phyloP scores from a whole-genome alignment of 1,139 yeast species.

The Entelexis sorbosivorans region DNA sequence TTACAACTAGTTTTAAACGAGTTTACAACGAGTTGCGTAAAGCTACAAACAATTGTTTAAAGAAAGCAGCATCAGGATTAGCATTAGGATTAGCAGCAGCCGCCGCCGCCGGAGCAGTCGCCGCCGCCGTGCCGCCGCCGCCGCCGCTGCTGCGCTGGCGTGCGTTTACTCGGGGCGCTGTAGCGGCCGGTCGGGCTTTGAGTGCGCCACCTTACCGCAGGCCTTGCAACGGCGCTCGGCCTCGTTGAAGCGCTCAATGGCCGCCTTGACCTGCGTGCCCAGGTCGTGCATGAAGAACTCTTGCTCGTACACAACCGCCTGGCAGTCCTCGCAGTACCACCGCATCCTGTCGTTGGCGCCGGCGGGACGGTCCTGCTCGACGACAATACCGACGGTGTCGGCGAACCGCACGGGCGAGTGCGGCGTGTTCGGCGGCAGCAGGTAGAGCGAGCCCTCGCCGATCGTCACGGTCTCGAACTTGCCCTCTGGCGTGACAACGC shows the following conservation, averaged over 20 bases:
- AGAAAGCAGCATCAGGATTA: no score
- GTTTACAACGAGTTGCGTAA: neutral
- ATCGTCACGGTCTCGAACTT: conserved; percentile 64
- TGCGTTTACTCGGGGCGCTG: conserved; percentile 14
- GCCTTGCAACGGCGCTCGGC: conserved; percentile 58
- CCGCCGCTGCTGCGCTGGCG: neutral
- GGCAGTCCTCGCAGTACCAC: conserved; percentile 77
- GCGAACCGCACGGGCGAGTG: conserved; percentile 85
- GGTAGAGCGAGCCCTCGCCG: conserved; percentile 75
- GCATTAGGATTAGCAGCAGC: no score
- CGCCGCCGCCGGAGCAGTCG: no score
- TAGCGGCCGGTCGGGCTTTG: conserved; percentile 21
- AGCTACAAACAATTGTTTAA: no score
- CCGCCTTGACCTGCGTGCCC: conserved; percentile 83
- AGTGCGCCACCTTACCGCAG: conserved; percentile 50
- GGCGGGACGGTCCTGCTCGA: conserved; percentile 84
- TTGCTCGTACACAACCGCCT: conserved; percentile 51
- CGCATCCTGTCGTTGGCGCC: conserved; percentile 58
- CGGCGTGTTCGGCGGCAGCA: conserved; percentile 62
- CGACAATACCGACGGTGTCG: conserved; percentile 79
- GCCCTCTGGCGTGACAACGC: conserved; percentile 68
- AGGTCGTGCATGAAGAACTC: conserved; percentile 69
- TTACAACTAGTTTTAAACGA: neutral
- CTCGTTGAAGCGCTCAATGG: conserved; percentile 56
- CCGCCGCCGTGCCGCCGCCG: no score